Evolutionary conservation across 2,329 filamentous ascomycete species (phyloP).

Genomic region (Diaporthe helianthi): DNA sequence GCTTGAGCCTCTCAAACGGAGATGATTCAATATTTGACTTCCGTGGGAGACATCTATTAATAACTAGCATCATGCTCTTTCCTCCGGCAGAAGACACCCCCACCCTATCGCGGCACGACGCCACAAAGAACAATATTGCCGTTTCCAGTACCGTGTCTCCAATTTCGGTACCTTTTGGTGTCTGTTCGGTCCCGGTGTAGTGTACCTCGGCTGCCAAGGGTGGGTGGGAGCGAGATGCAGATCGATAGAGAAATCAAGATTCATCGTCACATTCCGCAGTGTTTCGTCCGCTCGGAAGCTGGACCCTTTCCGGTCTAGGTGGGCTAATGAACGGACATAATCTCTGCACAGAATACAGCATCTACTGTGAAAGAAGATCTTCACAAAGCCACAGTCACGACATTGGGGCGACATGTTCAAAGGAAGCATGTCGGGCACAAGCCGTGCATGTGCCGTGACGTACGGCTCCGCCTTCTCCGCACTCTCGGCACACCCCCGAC

Average conservation of each 20-base stretch:
- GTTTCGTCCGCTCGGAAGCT: constrained; percentile 3
- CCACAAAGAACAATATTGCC: constrained; percentile 15
- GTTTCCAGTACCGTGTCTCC: constrained; percentile 4
- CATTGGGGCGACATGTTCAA: neutral
- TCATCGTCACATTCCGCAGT: constrained; percentile 23
- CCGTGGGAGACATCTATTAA: neutral
- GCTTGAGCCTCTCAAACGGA: neutral
- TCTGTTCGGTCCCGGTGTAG: constrained; percentile 19
- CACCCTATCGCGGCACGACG: constrained; percentile 2
- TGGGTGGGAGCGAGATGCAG: constrained; percentile 3
- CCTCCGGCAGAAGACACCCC: constrained; percentile 4
- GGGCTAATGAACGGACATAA: constrained; percentile 1
- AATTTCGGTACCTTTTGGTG: neutral
- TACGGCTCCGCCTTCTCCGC: constrained; percentile 28
- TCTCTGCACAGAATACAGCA: neutral
- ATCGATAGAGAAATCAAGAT: constrained; percentile 10
- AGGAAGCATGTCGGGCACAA: constrained; percentile 20
- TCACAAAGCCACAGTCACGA: neutral
- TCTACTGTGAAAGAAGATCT: neutral
- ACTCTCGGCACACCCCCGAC: constrained; percentile 24
- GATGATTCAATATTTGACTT: neutral
- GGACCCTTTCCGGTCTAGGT: neutral
- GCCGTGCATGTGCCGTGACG: constrained; percentile 28
- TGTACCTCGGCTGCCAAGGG: neutral
- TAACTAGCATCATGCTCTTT: neutral